Evolutionary conservation across 768 basidiomycete species (phyloP).

Genomic region (Russula olivacea): DNA sequence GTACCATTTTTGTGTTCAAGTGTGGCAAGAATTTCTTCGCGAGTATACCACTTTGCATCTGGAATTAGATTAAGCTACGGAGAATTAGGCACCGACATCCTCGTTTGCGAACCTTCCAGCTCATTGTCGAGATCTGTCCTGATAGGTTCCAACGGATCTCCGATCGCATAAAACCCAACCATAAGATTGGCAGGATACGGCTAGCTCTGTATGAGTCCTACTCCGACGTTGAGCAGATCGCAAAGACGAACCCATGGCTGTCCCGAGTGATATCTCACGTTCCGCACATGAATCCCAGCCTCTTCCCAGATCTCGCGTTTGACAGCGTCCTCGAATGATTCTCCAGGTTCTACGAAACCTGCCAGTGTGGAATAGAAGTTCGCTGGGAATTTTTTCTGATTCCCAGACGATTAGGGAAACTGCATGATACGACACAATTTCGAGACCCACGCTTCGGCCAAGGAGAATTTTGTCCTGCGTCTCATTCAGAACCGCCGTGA

Average conservation of each 20-base stretch:
- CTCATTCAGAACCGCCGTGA: constrained; percentile 81
- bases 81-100: not conserved
- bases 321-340: constrained; percentile 92
- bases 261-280: constrained; percentile 77
- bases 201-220: constrained; percentile 35
- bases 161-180: constrained; percentile 84
- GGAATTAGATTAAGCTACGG: constrained; percentile 5
- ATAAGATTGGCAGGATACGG: constrained; percentile 88
- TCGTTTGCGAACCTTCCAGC: constrained; percentile 59
- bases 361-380: constrained; percentile 86
- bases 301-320: constrained; percentile 94
- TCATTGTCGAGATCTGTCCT: constrained; percentile 90
- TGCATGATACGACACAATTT: not conserved
- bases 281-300: constrained; percentile 81
- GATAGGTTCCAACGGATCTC: constrained; percentile 65
- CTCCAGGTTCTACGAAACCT: constrained; percentile 92
- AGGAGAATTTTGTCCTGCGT: constrained; percentile 79
- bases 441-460: constrained; percentile 65
- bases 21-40: constrained; percentile 60
- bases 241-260: constrained; percentile 70
- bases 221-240: not conserved
- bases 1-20: constrained; percentile 53
- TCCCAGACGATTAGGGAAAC: constrained; percentile 7
- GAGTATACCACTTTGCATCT: constrained; percentile 90
- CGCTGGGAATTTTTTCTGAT: constrained; percentile 56